Conservation (phyloP, 495 filamentous ascomycete genomes). For the Copromyces sp. region DNA sequence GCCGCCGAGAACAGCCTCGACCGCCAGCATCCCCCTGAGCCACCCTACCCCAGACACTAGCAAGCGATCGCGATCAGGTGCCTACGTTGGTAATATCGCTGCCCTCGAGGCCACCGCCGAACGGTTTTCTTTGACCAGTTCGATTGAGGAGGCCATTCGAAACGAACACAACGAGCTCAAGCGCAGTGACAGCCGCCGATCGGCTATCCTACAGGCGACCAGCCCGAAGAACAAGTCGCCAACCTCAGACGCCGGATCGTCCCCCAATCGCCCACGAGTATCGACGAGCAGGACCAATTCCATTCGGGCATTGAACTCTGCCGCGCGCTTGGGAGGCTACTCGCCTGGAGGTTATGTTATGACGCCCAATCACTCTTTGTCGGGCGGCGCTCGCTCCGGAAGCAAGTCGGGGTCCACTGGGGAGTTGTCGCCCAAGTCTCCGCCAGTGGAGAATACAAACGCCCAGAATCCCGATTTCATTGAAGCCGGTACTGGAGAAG, state of each 20-base stretch:
- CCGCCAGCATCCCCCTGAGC: conserved; percentile 46
- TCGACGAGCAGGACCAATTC: conserved; percentile 50
- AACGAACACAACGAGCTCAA: conserved; percentile 72
- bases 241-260: conserved; percentile 25
- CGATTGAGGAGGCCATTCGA: conserved; percentile 72
- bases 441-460: neutral
- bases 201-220: conserved; percentile 39
- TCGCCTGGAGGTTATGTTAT: conserved; percentile 56
- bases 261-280: neutral
- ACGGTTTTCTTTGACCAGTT: conserved; percentile 65
- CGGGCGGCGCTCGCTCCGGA: conserved; percentile 47
- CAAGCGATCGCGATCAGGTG: conserved; percentile 59
- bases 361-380: conserved; percentile 54
- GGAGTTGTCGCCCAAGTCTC: conserved; percentile 1
- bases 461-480: neutral
- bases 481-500: conserved; percentile 23
- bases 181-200: conserved; percentile 50
- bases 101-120: conserved; percentile 75
- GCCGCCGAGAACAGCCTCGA: conserved; percentile 51
- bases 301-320: conserved; percentile 54
- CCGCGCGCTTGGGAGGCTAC: conserved; percentile 60
- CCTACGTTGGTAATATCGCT: conserved; percentile 68
- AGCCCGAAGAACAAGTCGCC: conserved; percentile 20
- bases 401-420: conserved; percentile 37
- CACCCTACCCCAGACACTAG: conserved; percentile 72